Evolutionary conservation across 257 asterid genomes (phyloP), one percentile per base, ranked within the genome.

Genomic region (Solanum tacnaense): DNA sequence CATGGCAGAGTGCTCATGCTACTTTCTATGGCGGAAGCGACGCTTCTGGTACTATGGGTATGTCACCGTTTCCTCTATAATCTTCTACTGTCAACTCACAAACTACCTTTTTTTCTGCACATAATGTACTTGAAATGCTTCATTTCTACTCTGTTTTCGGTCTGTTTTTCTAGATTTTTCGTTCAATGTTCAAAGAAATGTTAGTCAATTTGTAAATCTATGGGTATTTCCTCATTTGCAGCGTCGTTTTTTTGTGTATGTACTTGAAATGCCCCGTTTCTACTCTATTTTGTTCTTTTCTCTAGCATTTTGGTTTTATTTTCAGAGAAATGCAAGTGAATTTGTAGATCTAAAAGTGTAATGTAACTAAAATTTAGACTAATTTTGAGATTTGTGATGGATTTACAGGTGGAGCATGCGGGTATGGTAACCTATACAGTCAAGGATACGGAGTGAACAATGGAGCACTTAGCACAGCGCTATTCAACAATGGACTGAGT

Each of bases 31-130:
- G 98, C 5, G 98, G 98, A 49, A 93, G 97, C 83, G 97, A 94
- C 83, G 98, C 98, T 87, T 95, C 98, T 86, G 98, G 98, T 83
- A 95, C 98, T 9, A 95, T 95, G 98, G 98, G 98, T 95, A 91
- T 9, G 90, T 44, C 83, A 13, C 72, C n/a, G n/a, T 13, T 13
- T 18, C 68, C 25, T 1, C 36, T 73, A 4, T 79, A 25, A 78
- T 4, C 65, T 78, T 78, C 7, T 87, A 16, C 6, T 16, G 4
- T 18, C 46, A 73, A 4, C 81, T 13, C 62, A 39, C n/a, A 2
- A 11, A n/a, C 31, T 20, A 27, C 85, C 67, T 2, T 46, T 46
- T 81, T 81, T 7, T 12, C 25, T 34, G 20, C 31, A 18, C 34
- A 39, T 36, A 60, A 44, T 68, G 18, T n/a, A 25, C 34, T 35